Conservation (phyloP, 192 early-diverging fungal genomes). For the Backusella parvicylindrica region DNA sequence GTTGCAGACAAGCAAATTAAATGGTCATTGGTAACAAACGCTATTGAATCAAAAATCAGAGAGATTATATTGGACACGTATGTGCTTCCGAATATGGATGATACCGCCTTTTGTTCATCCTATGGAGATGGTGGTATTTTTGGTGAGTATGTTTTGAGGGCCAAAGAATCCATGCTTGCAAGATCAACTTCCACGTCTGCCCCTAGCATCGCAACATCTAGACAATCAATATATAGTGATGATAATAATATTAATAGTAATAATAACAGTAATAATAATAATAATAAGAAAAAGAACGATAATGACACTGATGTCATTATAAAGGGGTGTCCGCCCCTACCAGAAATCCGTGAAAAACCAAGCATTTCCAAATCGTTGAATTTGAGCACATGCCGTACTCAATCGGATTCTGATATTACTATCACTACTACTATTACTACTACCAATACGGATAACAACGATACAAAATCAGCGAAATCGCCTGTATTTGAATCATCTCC, state of each 20-base stretch:
- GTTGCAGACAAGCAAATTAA: slow-evolving; percentile 81
- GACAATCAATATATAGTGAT: not conserved
- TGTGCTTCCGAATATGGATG: slow-evolving; percentile 91
- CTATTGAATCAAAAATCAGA: slow-evolving; percentile 81
- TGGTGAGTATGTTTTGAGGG: not conserved
- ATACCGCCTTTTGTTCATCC: slow-evolving; percentile 77
- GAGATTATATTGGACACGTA: slow-evolving; percentile 76
- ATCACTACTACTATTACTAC: not conserved
- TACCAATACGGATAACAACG: not conserved
- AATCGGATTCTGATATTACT: not conserved
- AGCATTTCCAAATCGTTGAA: not conserved
- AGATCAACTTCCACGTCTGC: not conserved
- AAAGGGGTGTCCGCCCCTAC: not conserved
- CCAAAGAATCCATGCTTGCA: not conserved
- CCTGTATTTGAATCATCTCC: not conserved
- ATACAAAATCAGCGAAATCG: not conserved
- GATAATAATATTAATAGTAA: not conserved
- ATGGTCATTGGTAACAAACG: slow-evolving; percentile 70
- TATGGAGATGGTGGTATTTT: slow-evolving; percentile 54
- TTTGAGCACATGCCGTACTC: not conserved
- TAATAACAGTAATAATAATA: not conserved
- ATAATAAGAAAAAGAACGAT: no score
- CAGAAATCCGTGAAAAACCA: not conserved
- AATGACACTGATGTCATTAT: not conserved
- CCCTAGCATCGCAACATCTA: not conserved